Evolutionary conservation across 1,139 yeast genomes (phyloP).

Genomic region (Martiniozyma asiatica): DNA sequence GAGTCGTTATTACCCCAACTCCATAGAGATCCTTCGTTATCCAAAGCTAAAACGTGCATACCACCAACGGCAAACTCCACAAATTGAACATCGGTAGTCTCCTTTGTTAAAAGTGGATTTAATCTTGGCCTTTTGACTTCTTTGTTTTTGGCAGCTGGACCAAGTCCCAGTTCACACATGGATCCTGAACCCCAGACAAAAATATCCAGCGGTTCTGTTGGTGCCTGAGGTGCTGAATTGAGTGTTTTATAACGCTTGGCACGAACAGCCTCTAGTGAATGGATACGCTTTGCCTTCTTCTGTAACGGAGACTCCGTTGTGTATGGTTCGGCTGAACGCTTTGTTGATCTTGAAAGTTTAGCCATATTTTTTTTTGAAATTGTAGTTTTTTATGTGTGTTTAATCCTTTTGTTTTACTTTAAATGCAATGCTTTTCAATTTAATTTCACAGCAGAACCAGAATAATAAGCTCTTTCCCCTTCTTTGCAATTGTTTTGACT

Average conservation of each 20-base stretch:
- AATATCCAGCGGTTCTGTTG: conserved; percentile 47
- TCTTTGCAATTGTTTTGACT: too few relatives aligned
- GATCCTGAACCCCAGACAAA: conserved; percentile 96
- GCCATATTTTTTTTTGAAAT: too few relatives aligned
- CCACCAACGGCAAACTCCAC: conserved; percentile 92
- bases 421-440: too few relatives aligned
- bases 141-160: conserved; percentile 76
- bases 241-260: conserved; percentile 35
- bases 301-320: conserved; percentile 8
- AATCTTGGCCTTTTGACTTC: conserved; percentile 93
- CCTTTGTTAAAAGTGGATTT: conserved; percentile 59
- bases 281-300: conserved; percentile 17
- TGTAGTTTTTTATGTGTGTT: too few relatives aligned
- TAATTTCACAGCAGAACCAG: too few relatives aligned
- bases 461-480: too few relatives aligned
- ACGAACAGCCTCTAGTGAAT: conserved; percentile 35
- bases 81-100: conserved; percentile 43
- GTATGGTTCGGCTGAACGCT: background rate
- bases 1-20: conserved; percentile 98
- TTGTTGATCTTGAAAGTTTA: too few relatives aligned
- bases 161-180: conserved; percentile 93
- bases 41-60: conserved; percentile 83
- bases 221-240: conserved; percentile 28
- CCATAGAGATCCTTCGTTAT: conserved; percentile 65
- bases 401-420: too few relatives aligned